These are phyloP conservation scores for Spiraea crenata DNA, from an alignment of 331 rosid genomes.

Conservation along the genomic window DNA sequence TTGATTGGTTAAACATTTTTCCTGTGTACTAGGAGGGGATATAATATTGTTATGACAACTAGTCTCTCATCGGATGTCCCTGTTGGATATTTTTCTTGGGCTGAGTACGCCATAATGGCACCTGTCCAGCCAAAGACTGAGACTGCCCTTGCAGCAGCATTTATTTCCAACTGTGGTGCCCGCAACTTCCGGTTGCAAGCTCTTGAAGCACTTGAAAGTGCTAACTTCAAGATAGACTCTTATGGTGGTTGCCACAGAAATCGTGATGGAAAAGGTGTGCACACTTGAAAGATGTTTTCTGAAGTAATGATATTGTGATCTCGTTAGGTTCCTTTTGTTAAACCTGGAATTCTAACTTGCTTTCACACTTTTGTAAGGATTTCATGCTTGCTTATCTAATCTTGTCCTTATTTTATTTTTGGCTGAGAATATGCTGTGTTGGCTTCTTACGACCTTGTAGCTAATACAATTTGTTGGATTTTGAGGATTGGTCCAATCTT, in stretches of 20 bases:
- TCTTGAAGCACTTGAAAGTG: slow-evolving; percentile 81
- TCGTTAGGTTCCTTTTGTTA: background rate
- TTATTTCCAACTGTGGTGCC: slow-evolving; percentile 96
- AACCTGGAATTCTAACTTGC: slow-evolving; percentile 2
- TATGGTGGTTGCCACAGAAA: slow-evolving; percentile 94
- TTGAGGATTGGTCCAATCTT: background rate
- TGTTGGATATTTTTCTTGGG: slow-evolving; percentile 98
- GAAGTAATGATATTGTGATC: background rate
- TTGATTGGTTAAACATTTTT: slow-evolving; percentile 29
- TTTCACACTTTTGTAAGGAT: background rate
- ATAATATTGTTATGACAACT: slow-evolving; percentile 79
- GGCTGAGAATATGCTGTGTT: slow-evolving; percentile 1
- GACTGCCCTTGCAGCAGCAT: slow-evolving; percentile 88
- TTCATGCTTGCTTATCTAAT: background rate
- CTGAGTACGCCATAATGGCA: slow-evolving; percentile 96
- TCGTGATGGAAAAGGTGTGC: slow-evolving; percentile 73
- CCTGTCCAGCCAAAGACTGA: slow-evolving; percentile 80
- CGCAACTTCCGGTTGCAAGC: slow-evolving; percentile 93
- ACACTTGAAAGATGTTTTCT: slow-evolving; percentile 1
- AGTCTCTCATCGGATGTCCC: slow-evolving; percentile 99
- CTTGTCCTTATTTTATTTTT: background rate
- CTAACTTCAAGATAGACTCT: slow-evolving; percentile 64
- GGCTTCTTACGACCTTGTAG: background rate
- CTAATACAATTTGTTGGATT: background rate
- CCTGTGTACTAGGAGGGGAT: slow-evolving; percentile 61